Evolutionary conservation across 257 asterid genomes (phyloP), one percentile per base, ranked within the genome.

Genomic region (Penstemon barbatus): DNA sequence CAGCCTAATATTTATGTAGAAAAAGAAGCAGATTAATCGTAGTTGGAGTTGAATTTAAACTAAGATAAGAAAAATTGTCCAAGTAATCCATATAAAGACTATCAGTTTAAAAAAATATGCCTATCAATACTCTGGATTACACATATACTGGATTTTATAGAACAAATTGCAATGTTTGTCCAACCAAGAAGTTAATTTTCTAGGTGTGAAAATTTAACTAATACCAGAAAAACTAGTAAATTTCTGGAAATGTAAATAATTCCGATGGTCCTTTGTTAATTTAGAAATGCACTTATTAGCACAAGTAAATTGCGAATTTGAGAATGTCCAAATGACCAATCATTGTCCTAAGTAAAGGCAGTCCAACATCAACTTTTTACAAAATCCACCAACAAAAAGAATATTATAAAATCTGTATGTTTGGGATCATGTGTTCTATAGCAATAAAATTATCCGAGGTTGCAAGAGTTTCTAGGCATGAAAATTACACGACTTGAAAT

Each of bases 1-100:
- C 97, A 65, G 86, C 91, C 99, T 90, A 83, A 64, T 75, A 40
- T 25, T 25, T 42, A 75, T 57, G 78, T 46, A 71, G 59, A 71
- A 41, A 69, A 59, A 73, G 44, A 71, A 53, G 67, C 55, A 38
- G 42, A 38, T 70, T 41, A 61, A 36, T 41, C 15, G 56, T 40
- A 46, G 36, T 11, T 33, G 52, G 65, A 40, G 12, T 46, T 55
- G 38, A 52, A 69, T 39, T n/a, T 36, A 33, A 57, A 68, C 5
- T 39, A 43, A 42, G 61, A 63, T 40, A 36, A 33, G 63, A 74
- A 71, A 54, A n/a, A 64, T 41, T 33, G 36, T 37, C 53, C n/a
- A 15, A 38, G 52, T 46, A 59, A 65, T 62, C 74, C 37, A 18
- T 36, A 44, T 10, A 43, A 7, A 53, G 69, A 36, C 44, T 42